Evolutionary conservation across 306 rosid species (phyloP), one percentile per base, ranked within the genome.

Genomic region (Fragaria vesca): DNA sequence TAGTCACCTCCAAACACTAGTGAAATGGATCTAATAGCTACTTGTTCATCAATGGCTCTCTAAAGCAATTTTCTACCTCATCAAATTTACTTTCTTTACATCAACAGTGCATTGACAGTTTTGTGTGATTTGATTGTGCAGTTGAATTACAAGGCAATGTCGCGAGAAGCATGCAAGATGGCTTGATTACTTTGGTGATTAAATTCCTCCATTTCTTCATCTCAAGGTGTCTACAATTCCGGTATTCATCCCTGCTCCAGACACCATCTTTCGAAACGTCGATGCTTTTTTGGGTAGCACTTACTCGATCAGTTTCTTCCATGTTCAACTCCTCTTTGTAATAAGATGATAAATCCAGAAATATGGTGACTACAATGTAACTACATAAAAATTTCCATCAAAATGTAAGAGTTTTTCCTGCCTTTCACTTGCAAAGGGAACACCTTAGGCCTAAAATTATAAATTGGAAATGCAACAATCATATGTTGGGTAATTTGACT

Each of bases 201-300:
- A 73, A 82, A 55, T 69, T 66, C 42, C 78, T 82, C 55, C 84
- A 82, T 70, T 82, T 79, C 84, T 82, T 73, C 65, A 43, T 55
- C 30, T 67, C 89, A 62, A 85, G 74, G 69, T 73, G 78, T 63
- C 28, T 85, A 52, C 86, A 82, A 58, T 76, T 71, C 75, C 81
- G 67, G 62, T 52, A 85, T 50, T 47, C 58, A 47, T 34, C 71
- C 11, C 75, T 52, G 58, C 78, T 0, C 21, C 47, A 61, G 72
- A 26, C 72, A 42, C 63, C 78, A 13, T 60, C 79, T 26, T 76
- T 32, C 13, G 32, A 82, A 8, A 32, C 67, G 30, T 72, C 82
- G 6, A 72, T 47, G 69, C 54, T 69, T 16, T 79, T 85, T 32
- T 79, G 82, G 80, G 73, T 76, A 50, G 62, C 74, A 7, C 71